These are phyloP conservation scores for Botrytis galanthina DNA, from an alignment of 2,329 filamentous ascomycete species.

Conservation along the genomic window DNA sequence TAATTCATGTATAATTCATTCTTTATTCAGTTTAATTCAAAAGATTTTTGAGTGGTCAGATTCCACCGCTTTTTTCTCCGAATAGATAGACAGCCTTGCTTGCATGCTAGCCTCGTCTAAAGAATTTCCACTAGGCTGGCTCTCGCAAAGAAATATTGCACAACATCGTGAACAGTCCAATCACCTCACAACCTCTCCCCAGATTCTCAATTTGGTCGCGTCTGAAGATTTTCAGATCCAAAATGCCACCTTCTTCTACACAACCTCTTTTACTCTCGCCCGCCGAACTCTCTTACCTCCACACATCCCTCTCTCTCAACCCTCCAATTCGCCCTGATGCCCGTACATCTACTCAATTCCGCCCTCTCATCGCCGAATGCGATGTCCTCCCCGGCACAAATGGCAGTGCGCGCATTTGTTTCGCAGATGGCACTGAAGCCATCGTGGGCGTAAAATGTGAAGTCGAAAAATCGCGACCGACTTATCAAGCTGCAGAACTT, in stretches of 20 bases:
- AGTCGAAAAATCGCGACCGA: constrained; percentile 67
- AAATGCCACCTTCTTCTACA: constrained; percentile 53
- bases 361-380: constrained; percentile 84
- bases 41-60: neutral
- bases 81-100: neutral
- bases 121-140: constrained; percentile 17
- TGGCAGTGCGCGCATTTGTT: constrained; percentile 89
- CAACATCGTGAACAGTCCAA: neutral
- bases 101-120: constrained; percentile 21
- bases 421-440: constrained; percentile 92
- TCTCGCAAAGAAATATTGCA: constrained; percentile 14
- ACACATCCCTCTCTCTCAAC: constrained; percentile 75
- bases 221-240: neutral
- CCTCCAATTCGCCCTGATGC: constrained; percentile 90
- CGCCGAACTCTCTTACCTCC: constrained; percentile 93
- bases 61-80: neutral
- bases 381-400: constrained; percentile 87
- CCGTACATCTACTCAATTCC: constrained; percentile 79
- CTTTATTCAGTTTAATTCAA: neutral
- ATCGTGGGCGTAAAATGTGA: constrained; percentile 95
- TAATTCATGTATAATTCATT: neutral
- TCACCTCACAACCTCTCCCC: neutral
- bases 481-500: constrained; percentile 32
- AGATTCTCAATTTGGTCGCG: neutral
- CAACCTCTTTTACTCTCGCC: constrained; percentile 80